Conservation (phyloP, 768 basidiomycete genomes). For the Psilocybe azurescens region DNA sequence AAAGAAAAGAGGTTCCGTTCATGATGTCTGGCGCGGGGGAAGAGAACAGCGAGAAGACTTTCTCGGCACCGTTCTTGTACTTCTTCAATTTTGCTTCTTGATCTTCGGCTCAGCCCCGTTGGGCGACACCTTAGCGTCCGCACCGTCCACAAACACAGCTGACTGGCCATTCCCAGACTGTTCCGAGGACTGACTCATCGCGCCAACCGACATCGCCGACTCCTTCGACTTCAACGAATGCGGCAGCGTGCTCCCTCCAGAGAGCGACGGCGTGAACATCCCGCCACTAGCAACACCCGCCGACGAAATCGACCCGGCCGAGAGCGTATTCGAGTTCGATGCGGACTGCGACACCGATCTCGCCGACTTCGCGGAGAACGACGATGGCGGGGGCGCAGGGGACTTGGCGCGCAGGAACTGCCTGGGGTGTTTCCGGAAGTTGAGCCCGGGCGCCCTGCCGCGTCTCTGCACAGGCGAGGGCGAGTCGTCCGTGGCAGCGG, state of each 20-base stretch:
- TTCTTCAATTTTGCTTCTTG: slow-evolving; percentile 79
- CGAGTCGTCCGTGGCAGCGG: slow-evolving; percentile 51
- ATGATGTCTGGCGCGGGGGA: slow-evolving; percentile 59
- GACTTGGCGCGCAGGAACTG: slow-evolving; percentile 79
- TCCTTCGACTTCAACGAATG: slow-evolving; percentile 85
- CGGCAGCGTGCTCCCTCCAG: slow-evolving; percentile 51
- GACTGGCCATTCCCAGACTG: slow-evolving; percentile 63
- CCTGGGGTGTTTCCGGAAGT: slow-evolving; percentile 73
- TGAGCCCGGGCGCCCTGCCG: slow-evolving; percentile 70
- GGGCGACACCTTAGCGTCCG: slow-evolving; percentile 27
- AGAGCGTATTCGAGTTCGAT: slow-evolving; percentile 54
- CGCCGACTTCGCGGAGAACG: slow-evolving; percentile 46
- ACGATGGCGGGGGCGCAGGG: slow-evolving; percentile 57
- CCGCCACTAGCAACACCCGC: slow-evolving; percentile 34
- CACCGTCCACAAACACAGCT: slow-evolving; percentile 35
- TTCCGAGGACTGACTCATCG: slow-evolving; percentile 74
- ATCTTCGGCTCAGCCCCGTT: slow-evolving; percentile 52
- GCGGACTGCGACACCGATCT: slow-evolving; percentile 41
- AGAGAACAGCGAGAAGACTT: slow-evolving; percentile 82
- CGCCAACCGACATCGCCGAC: slow-evolving; percentile 75
- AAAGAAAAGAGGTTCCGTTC: background rate
- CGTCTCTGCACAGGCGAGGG: slow-evolving; percentile 62
- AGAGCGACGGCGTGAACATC: slow-evolving; percentile 68
- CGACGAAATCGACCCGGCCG: slow-evolving; percentile 43
- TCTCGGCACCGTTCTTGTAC: slow-evolving; percentile 88